phyloP scores from a whole-genome alignment of 129 eudicot species.

The Flaveria bidentis region DNA sequence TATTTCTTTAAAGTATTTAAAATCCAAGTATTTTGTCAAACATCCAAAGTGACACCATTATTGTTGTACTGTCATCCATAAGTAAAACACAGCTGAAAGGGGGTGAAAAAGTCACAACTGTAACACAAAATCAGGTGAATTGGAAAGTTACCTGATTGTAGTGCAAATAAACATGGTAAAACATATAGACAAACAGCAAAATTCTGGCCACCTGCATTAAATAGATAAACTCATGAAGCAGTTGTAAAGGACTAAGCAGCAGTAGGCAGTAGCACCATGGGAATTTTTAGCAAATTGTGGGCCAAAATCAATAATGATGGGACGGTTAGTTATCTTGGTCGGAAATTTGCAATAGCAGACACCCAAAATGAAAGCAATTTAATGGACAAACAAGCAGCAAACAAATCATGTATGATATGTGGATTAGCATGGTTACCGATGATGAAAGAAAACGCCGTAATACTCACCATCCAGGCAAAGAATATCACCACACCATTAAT shows the following conservation, averaged over 20 bases:
- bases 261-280: neutral
- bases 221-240: neutral
- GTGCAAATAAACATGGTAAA: conserved; percentile 66
- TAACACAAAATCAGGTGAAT: neutral
- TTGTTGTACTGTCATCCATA: neutral
- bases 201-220: conserved; percentile 85
- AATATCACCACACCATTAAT: conserved; percentile 75
- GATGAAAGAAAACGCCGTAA: neutral
- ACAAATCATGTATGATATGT: conserved; percentile 9
- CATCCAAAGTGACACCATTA: conserved; percentile 4
- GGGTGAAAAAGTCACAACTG: neutral
- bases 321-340: neutral
- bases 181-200: conserved; percentile 71
- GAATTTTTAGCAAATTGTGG: neutral
- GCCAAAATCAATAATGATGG: neutral
- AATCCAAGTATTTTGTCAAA: conserved; percentile 1
- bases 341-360: neutral
- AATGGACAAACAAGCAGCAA: neutral
- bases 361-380: conserved; percentile 2
- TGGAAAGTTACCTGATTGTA: conserved; percentile 64
- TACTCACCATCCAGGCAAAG: conserved; percentile 81
- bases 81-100: neutral
- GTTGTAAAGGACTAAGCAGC: neutral
- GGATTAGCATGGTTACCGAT: neutral
- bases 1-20: neutral